These are phyloP conservation scores for Abrus pulchellus DNA, from an alignment of 306 rosid genomes.

Conservation along the genomic window DNA sequence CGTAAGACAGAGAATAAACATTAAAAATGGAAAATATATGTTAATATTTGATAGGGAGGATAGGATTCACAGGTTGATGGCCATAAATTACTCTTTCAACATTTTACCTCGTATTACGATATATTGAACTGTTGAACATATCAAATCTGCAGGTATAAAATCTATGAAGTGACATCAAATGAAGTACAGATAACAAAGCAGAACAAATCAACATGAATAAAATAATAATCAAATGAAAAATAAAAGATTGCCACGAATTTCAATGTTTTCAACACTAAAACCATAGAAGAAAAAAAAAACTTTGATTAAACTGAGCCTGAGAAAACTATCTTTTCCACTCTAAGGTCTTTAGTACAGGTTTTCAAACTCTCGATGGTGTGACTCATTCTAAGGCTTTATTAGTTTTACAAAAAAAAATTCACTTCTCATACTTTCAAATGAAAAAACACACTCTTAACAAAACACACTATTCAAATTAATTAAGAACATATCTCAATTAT, in stretches of 20 bases:
- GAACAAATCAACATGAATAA: constrained; percentile 18
- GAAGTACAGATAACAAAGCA: not conserved
- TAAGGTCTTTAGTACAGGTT: not conserved
- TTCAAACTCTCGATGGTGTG: not conserved
- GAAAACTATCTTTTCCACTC: constrained; percentile 20
- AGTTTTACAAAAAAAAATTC: no score
- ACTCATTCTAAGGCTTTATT: no score
- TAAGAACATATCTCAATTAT: no score
- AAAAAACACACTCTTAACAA: no score
- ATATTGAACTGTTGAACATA: not conserved
- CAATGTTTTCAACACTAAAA: constrained; percentile 26
- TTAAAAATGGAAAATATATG: not conserved
- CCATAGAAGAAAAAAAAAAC: not conserved
- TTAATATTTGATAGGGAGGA: not conserved
- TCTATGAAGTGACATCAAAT: not conserved
- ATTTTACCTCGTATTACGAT: not conserved
- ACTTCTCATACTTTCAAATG: no score
- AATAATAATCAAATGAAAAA: constrained; percentile 13
- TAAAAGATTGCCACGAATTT: not conserved
- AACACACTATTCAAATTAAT: no score
- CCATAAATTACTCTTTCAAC: not conserved
- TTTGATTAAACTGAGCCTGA: constrained; percentile 12
- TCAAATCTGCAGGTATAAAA: constrained; percentile 35
- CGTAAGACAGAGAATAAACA: not conserved
- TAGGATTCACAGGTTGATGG: not conserved